Base-by-base conservation (phyloP, 2,329 filamentous ascomycete genomes). In the Trichoderma lentiforme region DNA sequence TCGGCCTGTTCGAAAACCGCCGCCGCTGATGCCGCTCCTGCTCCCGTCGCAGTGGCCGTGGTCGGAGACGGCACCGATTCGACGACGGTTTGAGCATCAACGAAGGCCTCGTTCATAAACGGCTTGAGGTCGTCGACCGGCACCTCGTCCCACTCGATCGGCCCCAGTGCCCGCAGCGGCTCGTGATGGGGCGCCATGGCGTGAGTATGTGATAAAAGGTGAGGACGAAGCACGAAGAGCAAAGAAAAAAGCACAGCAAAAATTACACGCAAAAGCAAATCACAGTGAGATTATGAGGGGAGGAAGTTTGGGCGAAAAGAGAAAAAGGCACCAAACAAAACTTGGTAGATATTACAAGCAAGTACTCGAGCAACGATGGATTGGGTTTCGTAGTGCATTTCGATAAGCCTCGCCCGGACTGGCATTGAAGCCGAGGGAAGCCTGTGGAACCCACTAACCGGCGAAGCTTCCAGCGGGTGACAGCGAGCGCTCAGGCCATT, bases 51-150 rank as follows among this genome's bases (percentile, higher is more conserved):
- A 74, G 75, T 79, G 77, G 83, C 83, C 82, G 68, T 74, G 53
- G n/a, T 73, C 12, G 81, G 76, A 9, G 78, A 79, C 4, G 94
- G 94, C 1, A 97, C 88, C 6, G 93, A 95, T 77, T 95, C 92
- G 76, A 92, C 84, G 71, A 97, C 87, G 21, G 91, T 84, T 77
- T 94, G 91, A 24, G 90, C 89, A 73, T 92, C 86, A 32, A 82
- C 83, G 79, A 95, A 92, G 72, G 92, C 88, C 56, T 85, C 82
- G 71, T 82, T 77, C 56, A 92, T 80, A 78, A 90, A 90, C 8
- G 82, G 76, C 24, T 84, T 82, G 53, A 91, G 84, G 72, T 86
- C 82, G 61, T 88, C 82, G 28, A 82, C 79, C 74, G 82, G 76
- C 67, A 84, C 75, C 75, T 82, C 81, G 39, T 84, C 79, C 86